These are phyloP conservation scores for Xylariaceae sp. DNA, from an alignment of 2,329 filamentous ascomycete species.

Conservation along the genomic window DNA sequence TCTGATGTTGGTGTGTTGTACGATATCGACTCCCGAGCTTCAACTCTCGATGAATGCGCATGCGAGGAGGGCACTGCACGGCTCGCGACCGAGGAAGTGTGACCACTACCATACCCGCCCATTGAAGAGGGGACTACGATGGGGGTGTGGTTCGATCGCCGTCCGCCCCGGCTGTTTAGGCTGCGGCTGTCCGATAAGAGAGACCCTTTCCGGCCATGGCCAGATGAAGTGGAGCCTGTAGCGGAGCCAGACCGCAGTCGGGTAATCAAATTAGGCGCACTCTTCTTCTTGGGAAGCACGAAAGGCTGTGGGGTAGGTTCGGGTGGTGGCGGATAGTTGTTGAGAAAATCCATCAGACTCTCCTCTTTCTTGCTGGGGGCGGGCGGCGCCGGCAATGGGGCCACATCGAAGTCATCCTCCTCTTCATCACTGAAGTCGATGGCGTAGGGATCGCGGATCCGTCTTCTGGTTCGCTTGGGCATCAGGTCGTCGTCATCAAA, in stretches of 20 bases:
- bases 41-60: conserved; percentile 54
- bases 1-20: conserved; percentile 55
- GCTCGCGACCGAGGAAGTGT: conserved; percentile 14
- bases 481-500: conserved; percentile 53
- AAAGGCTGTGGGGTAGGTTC: conserved; percentile 39
- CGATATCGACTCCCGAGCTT: conserved; percentile 50
- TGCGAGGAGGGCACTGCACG: conserved; percentile 19
- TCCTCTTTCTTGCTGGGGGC: conserved; percentile 52
- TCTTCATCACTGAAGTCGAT: conserved; percentile 76
- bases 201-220: conserved; percentile 22
- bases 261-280: conserved; percentile 58
- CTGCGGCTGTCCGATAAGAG: conserved; percentile 34
- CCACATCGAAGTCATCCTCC: conserved; percentile 49
- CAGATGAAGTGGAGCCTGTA: conserved; percentile 20
- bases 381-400: conserved; percentile 40
- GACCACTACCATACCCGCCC: conserved; percentile 40
- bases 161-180: conserved; percentile 38
- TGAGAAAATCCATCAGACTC: conserved; percentile 69
- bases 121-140: conserved; percentile 46
- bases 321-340: conserved; percentile 63
- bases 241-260: conserved; percentile 44
- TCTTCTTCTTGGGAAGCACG: conserved; percentile 58
- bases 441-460: conserved; percentile 87
- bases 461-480: conserved; percentile 70
- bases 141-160: conserved; percentile 44